These are phyloP conservation scores for Leptosphaerulina australis DNA, from an alignment of 2,329 filamentous ascomycete genomes.

Conservation along the genomic window DNA sequence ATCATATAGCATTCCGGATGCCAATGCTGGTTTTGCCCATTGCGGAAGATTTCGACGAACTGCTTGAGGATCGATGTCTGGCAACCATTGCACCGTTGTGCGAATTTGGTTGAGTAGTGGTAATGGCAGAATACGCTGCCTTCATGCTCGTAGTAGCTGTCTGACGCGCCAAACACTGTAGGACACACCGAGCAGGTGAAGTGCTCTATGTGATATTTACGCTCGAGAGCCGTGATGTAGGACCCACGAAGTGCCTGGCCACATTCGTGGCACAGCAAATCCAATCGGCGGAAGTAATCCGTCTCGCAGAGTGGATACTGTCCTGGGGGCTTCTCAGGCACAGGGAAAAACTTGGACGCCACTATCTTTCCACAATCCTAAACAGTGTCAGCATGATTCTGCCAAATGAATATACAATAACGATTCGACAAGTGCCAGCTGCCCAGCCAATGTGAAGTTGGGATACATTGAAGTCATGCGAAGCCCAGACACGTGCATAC, in stretches of 20 bases:
- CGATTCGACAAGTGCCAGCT: no score
- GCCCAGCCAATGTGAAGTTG: no score
- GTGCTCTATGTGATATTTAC: conserved; percentile 96
- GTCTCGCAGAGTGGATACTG: conserved; percentile 97
- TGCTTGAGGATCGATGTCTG: conserved; percentile 98
- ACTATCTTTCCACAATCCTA: conserved; percentile 97
- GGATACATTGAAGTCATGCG: no score
- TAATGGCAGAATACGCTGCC: conserved; percentile 97
- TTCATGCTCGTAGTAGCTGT: conserved; percentile 99
- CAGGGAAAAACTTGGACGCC: conserved; percentile 97
- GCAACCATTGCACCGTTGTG: conserved; percentile 94
- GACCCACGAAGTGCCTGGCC: conserved; percentile 91
- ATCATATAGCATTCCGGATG: conserved; percentile 99
- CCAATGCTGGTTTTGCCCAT: conserved; percentile 98
- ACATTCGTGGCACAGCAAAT: conserved; percentile 89
- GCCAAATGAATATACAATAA: neutral
- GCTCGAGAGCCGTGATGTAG: conserved; percentile 96
- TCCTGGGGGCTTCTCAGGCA: conserved; percentile 84
- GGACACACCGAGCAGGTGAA: conserved; percentile 98
- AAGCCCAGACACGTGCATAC: no score
- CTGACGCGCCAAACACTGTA: conserved; percentile 96
- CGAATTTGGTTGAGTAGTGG: conserved; percentile 97
- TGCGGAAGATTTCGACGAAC: conserved; percentile 98
- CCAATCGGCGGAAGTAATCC: conserved; percentile 93
- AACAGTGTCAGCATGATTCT: conserved; percentile 13